A percentile compares a stretch with the other conserved stretches of the same genome.
These are phyloP conservation scores for Pichia phayaonensis DNA, from an alignment of 805 yeast species.

Conservation along the genomic window DNA sequence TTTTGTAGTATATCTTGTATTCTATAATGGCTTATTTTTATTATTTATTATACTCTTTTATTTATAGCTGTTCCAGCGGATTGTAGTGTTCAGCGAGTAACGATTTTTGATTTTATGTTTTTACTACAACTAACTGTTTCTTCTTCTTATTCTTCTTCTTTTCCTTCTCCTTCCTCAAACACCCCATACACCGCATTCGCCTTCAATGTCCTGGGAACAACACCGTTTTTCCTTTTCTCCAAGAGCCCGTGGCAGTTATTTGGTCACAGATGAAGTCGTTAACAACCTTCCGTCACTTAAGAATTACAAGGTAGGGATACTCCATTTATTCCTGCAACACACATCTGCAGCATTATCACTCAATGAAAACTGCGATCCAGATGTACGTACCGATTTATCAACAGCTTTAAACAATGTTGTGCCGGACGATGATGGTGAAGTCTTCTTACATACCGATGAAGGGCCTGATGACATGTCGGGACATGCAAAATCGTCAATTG, in stretches of 20 bases:
- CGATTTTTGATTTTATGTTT: too few relatives aligned
- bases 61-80: too few relatives aligned
- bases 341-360: slow-evolving; percentile 72
- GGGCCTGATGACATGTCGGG: slow-evolving; percentile 85
- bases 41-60: too few relatives aligned
- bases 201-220: slow-evolving; percentile 47
- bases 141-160: neutral
- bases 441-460: slow-evolving; percentile 61
- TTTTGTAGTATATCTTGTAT: neutral
- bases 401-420: slow-evolving; percentile 54
- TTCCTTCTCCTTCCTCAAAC: neutral
- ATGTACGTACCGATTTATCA: slow-evolving; percentile 64
- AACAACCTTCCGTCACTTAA: slow-evolving; percentile 50
- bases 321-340: slow-evolving; percentile 66
- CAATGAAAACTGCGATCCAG: slow-evolving; percentile 77
- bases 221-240: slow-evolving; percentile 45
- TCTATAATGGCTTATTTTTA: neutral
- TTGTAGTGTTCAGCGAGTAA: too few relatives aligned
- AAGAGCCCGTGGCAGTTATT: slow-evolving; percentile 59
- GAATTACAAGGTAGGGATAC: slow-evolving; percentile 51
- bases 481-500: slow-evolving; percentile 54
- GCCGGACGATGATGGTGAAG: slow-evolving; percentile 50
- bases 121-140: neutral
- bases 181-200: too few relatives aligned
- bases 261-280: slow-evolving; percentile 61